These are phyloP conservation scores for Boletus patriciae DNA, from an alignment of 768 basidiomycete genomes.

Conservation along the genomic window DNA sequence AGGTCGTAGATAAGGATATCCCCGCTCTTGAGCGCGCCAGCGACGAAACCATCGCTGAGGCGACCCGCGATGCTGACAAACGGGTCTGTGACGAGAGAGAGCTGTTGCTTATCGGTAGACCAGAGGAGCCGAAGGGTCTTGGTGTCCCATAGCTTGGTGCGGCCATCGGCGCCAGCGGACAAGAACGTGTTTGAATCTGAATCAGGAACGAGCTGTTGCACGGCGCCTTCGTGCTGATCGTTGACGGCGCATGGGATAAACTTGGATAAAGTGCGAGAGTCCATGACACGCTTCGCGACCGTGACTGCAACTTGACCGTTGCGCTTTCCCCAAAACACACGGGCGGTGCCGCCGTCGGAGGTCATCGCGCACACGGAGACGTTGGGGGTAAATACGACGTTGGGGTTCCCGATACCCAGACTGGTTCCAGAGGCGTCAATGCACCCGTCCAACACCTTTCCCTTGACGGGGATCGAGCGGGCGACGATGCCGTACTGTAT, in stretches of 20 bases:
- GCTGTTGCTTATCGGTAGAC: slow-evolving; percentile 48
- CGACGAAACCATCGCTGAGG: slow-evolving; percentile 44
- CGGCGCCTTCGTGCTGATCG: slow-evolving; percentile 64
- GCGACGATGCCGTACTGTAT: slow-evolving; percentile 68
- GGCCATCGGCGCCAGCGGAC: slow-evolving; percentile 62
- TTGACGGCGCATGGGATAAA: slow-evolving; percentile 48
- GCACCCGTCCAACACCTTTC: slow-evolving; percentile 68
- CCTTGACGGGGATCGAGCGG: slow-evolving; percentile 69
- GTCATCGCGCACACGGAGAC: slow-evolving; percentile 57
- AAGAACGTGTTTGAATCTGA: slow-evolving; percentile 37
- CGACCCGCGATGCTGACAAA: slow-evolving; percentile 51
- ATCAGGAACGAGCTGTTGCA: slow-evolving; percentile 58
- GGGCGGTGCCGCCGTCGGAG: slow-evolving; percentile 65
- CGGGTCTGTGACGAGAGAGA: slow-evolving; percentile 44
- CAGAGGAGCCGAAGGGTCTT: slow-evolving; percentile 57
- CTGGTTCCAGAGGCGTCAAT: slow-evolving; percentile 62
- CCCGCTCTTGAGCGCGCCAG: slow-evolving; percentile 56
- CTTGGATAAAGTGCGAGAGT: slow-evolving; percentile 46
- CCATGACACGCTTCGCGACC: slow-evolving; percentile 58
- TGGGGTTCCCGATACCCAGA: slow-evolving; percentile 68
- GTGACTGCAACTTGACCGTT: slow-evolving; percentile 68
- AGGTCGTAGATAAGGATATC: slow-evolving; percentile 57
- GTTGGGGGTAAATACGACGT: slow-evolving; percentile 70
- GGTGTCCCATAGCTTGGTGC: slow-evolving; percentile 73
- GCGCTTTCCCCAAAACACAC: slow-evolving; percentile 71